Conservation (phyloP, 805 yeast species). For the Schizosaccharomyces pombe region DNA sequence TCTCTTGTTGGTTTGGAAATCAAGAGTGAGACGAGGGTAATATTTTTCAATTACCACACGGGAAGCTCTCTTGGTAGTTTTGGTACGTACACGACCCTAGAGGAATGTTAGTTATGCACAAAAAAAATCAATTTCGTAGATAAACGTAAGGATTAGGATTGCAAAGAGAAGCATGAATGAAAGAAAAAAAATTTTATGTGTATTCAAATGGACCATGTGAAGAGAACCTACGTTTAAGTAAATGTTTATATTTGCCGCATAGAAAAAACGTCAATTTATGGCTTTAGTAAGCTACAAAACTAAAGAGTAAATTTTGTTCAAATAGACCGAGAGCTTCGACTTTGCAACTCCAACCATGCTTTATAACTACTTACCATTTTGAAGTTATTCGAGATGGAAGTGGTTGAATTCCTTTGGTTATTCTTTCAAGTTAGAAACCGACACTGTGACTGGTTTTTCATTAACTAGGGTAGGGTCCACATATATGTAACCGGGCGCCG, state of each 20-base stretch:
- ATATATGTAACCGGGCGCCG: neutral
- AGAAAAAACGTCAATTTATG: too few species aligned
- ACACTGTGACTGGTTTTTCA: slow-evolving; percentile 1
- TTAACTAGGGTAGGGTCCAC: neutral
- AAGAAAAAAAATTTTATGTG: neutral
- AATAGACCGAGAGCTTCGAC: too few species aligned
- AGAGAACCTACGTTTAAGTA: too few species aligned
- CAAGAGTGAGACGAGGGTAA: slow-evolving; percentile 98
- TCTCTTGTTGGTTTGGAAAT: slow-evolving; percentile 99
- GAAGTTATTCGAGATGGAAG: neutral
- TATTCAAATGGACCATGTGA: too few species aligned
- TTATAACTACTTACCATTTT: neutral
- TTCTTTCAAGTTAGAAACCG: neutral
- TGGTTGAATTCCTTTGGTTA: neutral
- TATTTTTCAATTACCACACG: slow-evolving; percentile 97
- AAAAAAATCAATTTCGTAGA: neutral
- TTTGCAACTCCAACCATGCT: too few species aligned
- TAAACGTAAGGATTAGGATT: neutral
- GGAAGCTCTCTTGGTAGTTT: slow-evolving; percentile 99
- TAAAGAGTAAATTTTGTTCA: too few species aligned
- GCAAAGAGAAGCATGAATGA: neutral
- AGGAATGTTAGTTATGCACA: slow-evolving; percentile 3
- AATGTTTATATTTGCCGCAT: too few species aligned
- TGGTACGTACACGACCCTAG: slow-evolving; percentile 99
- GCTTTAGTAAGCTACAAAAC: too few species aligned